Base-by-base conservation (phyloP, 345 rosid genomes). In the Geranium brycei region DNA sequence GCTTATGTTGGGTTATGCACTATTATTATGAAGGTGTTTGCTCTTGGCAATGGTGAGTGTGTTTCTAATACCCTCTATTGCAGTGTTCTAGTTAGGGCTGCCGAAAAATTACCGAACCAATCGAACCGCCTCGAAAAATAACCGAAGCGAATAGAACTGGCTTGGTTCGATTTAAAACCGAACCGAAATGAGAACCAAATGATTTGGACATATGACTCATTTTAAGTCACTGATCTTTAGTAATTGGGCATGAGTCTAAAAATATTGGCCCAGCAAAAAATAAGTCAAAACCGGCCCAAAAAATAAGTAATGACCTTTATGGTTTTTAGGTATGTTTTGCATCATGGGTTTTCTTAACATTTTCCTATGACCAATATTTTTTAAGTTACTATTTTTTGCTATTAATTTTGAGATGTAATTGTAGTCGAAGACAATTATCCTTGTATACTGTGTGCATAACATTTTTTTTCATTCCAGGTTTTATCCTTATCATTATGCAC, bases 401-500 rank as follows among this genome's bases (percentile, higher is more conserved):
- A 13, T 31, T 59, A 3, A 59, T 11, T 14, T 47, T 8, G 13
- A 47, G 31, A 15, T 35, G 30, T 62, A 16, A 56, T 19, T 51
- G 5, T 64, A 6, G 17, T 12, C 19, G 63, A 15, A 11, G 51
- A 59, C 40, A 6, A 15, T 12, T n/a, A 19, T 47, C 7, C n/a
- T 53, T 23, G 38, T 71, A 12, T 19, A 55, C 19, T 57, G 8
- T 61, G 3, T 23, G 38, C 59, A 51, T 57, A n/a, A 13, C 32
- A 0, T 28, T 64, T 23, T 69, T 67, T 51, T 40, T 69, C 41
- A 15, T 80, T 79, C 68, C 81, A 85, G 96, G 96, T 93, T 86
- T 79, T 93, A 88, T 79, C 99, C 97, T 5, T 93, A 89, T 69
- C 96, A 93, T 68, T 90, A 90, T 78, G 99, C 99, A 11, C 99